Evolutionary conservation across 352 stramenopile genomes (phyloP), one percentile per base, ranked within the genome.

Genomic region (Globisporangium recalcitrans): DNA sequence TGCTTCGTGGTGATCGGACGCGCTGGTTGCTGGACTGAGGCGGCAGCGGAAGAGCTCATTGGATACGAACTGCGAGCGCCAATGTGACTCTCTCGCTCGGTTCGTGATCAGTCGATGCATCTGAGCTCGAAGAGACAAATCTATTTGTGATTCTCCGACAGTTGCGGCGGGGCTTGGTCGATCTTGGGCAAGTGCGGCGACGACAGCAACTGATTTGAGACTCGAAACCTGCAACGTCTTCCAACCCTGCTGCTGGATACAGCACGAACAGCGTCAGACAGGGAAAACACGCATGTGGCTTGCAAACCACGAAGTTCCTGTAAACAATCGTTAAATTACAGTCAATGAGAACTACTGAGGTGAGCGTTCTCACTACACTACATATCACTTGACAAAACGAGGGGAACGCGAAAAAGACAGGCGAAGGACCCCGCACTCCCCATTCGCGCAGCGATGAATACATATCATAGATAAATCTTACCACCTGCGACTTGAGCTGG

Each of bases 381-480:
- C 22, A 52, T 54, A 54, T 54, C 48, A n/a, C 48, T 36, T 31
- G 48, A 54, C 29, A n/a, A n/a, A n/a, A n/a, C n/a, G 48, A 21
- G 14, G 13, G 16, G 22, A n/a, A 32, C 14, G 26, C 13, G 24
- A 6, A 29, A 22, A 16, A 32, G 48, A 36, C 3, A 14, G n/a
- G 22, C 48, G 13, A 54, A 36, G 14, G 21, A 54, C 36, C 48
- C 27, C 24, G 19, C 24, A 13, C 22, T 31, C n/a, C 36, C 48
- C 31, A 4, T 54, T 31, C 14, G 4, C 14, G 13, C 14, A 9
- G 54, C 24, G 34, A 60, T 51, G 34, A 60, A 62, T 55, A 54
- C 44, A 36, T 55, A 62, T 10, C 53, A 62, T 63, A 47, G 57
- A 54, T 55, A 62, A 22, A 29, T 62, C n/a, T 34, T 31, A 22